These are phyloP conservation scores for Vigna mungo DNA, from an alignment of 306 rosid genomes.

Conservation along the genomic window DNA sequence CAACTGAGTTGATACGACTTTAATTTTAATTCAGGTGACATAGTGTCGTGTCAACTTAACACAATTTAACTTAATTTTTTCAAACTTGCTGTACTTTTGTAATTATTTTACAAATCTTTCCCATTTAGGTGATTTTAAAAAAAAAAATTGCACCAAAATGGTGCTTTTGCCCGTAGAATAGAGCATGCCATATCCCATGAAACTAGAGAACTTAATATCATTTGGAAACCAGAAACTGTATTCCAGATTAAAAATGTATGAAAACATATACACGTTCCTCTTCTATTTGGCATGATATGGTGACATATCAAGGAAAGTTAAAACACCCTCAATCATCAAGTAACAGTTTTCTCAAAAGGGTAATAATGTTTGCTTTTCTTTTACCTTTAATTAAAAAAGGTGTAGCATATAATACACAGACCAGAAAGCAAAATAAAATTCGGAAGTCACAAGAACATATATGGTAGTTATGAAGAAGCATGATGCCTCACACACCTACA, in stretches of 20 bases:
- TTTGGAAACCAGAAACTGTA: conserved; percentile 5
- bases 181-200: conserved; percentile 28
- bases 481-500: conserved; percentile 45
- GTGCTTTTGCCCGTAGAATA: background rate
- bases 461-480: conserved; percentile 35
- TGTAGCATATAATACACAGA: conserved; percentile 37
- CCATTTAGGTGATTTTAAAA: too few relatives aligned
- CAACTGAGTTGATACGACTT: too few relatives aligned
- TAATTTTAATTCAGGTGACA: too few relatives aligned
- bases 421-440: conserved; percentile 42
- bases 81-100: too few relatives aligned
- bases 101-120: too few relatives aligned
- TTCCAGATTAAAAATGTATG: conserved; percentile 4
- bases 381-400: conserved; percentile 24
- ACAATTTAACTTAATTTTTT: too few relatives aligned
- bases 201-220: background rate
- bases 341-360: conserved; percentile 18
- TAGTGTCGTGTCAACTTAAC: too few relatives aligned
- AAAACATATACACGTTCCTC: conserved; percentile 14
- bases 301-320: conserved; percentile 18
- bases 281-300: conserved; percentile 26
- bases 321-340: conserved; percentile 34
- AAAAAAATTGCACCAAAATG: too few relatives aligned
- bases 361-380: conserved; percentile 13
- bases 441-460: conserved; percentile 35